phyloP scores from a whole-genome alignment of 2,329 filamentous ascomycete genomes.

The Fusarium pseudograminearum region DNA sequence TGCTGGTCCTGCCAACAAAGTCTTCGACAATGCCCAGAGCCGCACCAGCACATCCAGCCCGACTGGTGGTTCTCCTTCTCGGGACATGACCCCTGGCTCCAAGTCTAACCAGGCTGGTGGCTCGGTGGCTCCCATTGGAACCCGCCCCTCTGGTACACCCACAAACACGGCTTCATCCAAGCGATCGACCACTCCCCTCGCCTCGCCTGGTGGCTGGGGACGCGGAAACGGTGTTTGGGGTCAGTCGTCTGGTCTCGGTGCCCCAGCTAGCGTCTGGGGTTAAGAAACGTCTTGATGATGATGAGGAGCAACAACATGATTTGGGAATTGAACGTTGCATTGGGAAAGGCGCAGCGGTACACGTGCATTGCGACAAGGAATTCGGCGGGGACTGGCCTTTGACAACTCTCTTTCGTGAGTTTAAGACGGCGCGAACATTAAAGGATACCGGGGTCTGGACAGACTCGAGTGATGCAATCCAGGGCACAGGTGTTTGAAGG shows the following conservation, averaged over 20 bases:
- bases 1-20: conserved; percentile 65
- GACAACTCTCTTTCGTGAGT: conserved; percentile 18
- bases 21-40: conserved; percentile 73
- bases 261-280: conserved; percentile 95
- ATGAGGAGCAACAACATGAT: conserved; percentile 16
- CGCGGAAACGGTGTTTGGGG: conserved; percentile 88
- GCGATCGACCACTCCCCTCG: conserved; percentile 87
- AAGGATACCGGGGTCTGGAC: conserved; percentile 38
- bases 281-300: conserved; percentile 56
- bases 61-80: conserved; percentile 81
- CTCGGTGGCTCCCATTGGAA: conserved; percentile 92
- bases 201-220: conserved; percentile 89
- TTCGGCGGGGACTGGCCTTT: conserved; percentile 28
- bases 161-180: conserved; percentile 68
- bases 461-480: conserved; percentile 38
- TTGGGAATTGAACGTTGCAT: conserved; percentile 44
- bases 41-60: conserved; percentile 88
- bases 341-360: conserved; percentile 46
- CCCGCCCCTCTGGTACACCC: conserved; percentile 77
- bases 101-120: conserved; percentile 68
- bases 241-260: conserved; percentile 81
- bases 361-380: conserved; percentile 41
- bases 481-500: conserved; percentile 40
- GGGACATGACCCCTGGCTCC: conserved; percentile 66
- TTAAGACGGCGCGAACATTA: conserved; percentile 20